Evolutionary conservation across 805 yeast species (phyloP), one percentile per base, ranked within the genome.

Genomic region (Kluyveromyces lactis): DNA sequence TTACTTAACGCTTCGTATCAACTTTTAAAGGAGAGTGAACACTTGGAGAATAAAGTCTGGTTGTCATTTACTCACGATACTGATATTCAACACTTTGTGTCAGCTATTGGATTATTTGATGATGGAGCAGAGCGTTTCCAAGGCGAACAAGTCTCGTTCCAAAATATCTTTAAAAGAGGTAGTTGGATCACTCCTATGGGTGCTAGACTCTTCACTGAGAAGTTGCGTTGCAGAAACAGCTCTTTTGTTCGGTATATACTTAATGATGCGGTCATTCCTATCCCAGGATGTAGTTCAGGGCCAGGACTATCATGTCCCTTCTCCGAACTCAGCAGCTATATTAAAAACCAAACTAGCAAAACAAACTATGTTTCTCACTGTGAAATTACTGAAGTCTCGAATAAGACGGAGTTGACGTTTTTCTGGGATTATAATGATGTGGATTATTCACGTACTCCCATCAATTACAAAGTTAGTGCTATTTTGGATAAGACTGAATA

Each of bases 1-100:
- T 72, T 73, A 60, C 68, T 74, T 41, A 68, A 71, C 31, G 71
- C 73, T 33, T 66, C 75, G 4, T 63, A 77, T 45, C 62, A 68
- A n/a, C 64, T 72, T 43, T 63, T 79, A 46, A 60, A 66, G 43
- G 69, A 71, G 39, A 72, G 73, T 27, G 52, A 55, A 7, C 71
- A 69, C 43, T 78, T 73, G 48, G 69, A 64, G 45, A 73, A 58
- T 54, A 71, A 73, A 40, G 65, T 82, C 35, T 79, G 80, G 68
- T 67, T 82, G 48, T 80, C 78, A 47, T 80, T 84, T 65, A 69
- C 85, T 12, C 95, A 86, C 54, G 95, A 86, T 56, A 72, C 81
- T 24, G 81, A 80, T 46, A 59, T 84, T 34, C 66, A 77, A 44
- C 64, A 79, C 31, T 77, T 71, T 49, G 63, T 79, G 50, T 64